Conservation (phyloP, 2,329 filamentous ascomycete species). For the Scedosporium aurantiacum region DNA sequence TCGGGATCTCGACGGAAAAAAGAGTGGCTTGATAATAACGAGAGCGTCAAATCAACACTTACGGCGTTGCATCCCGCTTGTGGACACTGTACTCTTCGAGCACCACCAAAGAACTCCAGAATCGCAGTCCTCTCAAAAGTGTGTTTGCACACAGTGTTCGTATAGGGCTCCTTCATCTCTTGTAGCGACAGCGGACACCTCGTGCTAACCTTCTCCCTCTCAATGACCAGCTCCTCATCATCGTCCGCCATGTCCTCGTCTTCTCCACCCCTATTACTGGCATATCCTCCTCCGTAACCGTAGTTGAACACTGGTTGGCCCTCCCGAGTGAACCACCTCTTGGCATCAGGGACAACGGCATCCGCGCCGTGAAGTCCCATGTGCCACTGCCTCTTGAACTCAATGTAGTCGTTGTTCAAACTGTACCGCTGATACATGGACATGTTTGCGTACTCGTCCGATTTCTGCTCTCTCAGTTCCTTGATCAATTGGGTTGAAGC, state of each 20-base stretch:
- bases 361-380: constrained; percentile 37
- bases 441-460: constrained; percentile 30
- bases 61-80: constrained; percentile 33
- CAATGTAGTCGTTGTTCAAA: constrained; percentile 45
- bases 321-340: constrained; percentile 40
- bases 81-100: constrained; percentile 44
- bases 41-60: not conserved
- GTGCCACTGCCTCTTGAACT: constrained; percentile 49
- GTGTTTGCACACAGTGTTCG: constrained; percentile 57
- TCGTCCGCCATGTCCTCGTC: constrained; percentile 16
- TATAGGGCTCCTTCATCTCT: constrained; percentile 55
- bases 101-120: constrained; percentile 37
- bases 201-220: constrained; percentile 50
- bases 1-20: not conserved
- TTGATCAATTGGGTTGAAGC: constrained; percentile 19
- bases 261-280: constrained; percentile 28
- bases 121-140: constrained; percentile 60
- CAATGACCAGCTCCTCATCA: constrained; percentile 60
- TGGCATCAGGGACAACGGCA: constrained; percentile 40
- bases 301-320: constrained; percentile 27
- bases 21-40: not conserved
- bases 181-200: constrained; percentile 60
- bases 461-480: constrained; percentile 24
- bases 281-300: constrained; percentile 27
- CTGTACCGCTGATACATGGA: constrained; percentile 38